Percentiles rank a stretch among this genome's conserved stretches.
Evolutionary conservation across 2,329 filamentous ascomycete genomes (phyloP).

Genomic region (Fusarium lyarnte): DNA sequence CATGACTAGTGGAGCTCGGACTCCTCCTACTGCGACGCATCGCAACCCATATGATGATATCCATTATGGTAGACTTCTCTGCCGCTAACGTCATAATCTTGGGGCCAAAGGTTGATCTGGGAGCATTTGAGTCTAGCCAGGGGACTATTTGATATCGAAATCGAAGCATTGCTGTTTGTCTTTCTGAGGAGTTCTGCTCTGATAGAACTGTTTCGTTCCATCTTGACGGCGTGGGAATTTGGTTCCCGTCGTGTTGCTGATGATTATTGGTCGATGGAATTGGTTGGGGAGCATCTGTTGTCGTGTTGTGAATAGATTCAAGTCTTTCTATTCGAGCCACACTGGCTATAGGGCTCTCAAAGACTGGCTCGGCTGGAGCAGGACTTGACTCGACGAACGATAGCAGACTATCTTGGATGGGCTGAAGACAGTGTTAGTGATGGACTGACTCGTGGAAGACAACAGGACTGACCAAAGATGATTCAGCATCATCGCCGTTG

Average conservation of each 20-base stretch:
- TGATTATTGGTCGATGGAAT: neutral
- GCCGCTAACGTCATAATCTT: slow-evolving; percentile 14
- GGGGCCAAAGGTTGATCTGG: slow-evolving; percentile 1
- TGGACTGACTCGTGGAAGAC: rapidly evolving
- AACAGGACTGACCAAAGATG: neutral
- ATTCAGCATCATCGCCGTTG: neutral
- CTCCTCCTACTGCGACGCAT: slow-evolving; percentile 5
- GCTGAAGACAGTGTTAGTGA: neutral
- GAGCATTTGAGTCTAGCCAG: slow-evolving; percentile 28
- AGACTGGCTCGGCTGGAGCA: neutral
- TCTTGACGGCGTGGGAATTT: slow-evolving; percentile 10
- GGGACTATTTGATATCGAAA: slow-evolving; percentile 26
- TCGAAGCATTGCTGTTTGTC: slow-evolving; percentile 29
- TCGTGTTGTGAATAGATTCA: neutral
- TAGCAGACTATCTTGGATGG: neutral
- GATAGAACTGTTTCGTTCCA: slow-evolving; percentile 25
- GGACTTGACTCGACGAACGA: slow-evolving; percentile 10
- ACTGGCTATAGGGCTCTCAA: neutral
- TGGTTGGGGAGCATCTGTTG: neutral
- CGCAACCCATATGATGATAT: slow-evolving; percentile 10
- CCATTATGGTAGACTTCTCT: slow-evolving; percentile 11
- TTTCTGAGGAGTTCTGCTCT: slow-evolving; percentile 17
- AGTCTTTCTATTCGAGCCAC: neutral
- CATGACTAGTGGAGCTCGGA: neutral
- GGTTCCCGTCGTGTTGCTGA: slow-evolving; percentile 7